These are phyloP conservation scores for Tuber calosporum DNA, from an alignment of 495 filamentous ascomycete genomes.

Conservation along the genomic window DNA sequence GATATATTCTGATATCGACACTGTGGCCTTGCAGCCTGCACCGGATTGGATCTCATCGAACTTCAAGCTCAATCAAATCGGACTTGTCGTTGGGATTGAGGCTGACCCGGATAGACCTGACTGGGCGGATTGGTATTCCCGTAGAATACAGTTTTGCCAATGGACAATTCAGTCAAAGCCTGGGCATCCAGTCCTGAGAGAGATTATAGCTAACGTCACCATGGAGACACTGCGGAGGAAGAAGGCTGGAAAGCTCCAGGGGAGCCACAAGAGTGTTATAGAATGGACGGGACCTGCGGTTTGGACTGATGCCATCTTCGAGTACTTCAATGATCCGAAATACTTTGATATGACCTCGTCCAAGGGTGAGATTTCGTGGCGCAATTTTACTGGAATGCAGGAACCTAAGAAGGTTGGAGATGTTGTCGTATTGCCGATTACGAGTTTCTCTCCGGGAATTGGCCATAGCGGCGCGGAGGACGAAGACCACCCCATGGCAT, in stretches of 20 bases:
- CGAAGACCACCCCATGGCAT: conserved; percentile 89
- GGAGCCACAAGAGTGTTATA: conserved; percentile 72
- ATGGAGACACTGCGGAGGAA: conserved; percentile 72
- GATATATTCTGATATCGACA: conserved; percentile 97
- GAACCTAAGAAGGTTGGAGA: conserved; percentile 80
- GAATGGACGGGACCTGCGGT: conserved; percentile 93
- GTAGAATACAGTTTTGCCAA: conserved; percentile 94
- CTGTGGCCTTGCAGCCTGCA: conserved; percentile 70
- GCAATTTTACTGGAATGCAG: conserved; percentile 82
- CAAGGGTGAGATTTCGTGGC: conserved; percentile 68
- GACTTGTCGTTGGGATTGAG: conserved; percentile 88
- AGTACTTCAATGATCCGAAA: conserved; percentile 82
- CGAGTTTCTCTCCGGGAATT: conserved; percentile 92
- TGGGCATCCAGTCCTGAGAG: conserved; percentile 82
- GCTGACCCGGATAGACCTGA: conserved; percentile 88
- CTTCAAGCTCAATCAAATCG: conserved; percentile 68
- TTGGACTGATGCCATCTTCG: conserved; percentile 90
- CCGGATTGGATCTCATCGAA: conserved; percentile 76
- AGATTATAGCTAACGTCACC: conserved; percentile 80
- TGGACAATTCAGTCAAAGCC: conserved; percentile 98
- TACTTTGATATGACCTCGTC: conserved; percentile 76
- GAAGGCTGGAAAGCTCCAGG: conserved; percentile 57
- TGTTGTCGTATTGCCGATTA: conserved; percentile 89
- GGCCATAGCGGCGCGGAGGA: conserved; percentile 89
- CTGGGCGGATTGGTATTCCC: conserved; percentile 92